These are phyloP conservation scores for Argentina anserina DNA, from an alignment of 306 rosid species.

Conservation along the genomic window DNA sequence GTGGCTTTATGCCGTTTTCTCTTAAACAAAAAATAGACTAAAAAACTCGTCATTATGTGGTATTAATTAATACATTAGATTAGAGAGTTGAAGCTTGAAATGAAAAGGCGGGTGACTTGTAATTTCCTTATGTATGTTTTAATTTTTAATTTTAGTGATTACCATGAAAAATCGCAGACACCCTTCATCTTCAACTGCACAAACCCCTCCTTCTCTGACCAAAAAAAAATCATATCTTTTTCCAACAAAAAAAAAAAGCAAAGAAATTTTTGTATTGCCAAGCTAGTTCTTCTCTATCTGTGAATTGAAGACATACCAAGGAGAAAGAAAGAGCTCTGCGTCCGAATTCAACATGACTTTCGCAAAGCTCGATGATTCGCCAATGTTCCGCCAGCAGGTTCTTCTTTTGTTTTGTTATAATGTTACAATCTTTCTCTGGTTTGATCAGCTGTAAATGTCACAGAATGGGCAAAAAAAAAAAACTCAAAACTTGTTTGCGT, in stretches of 20 bases:
- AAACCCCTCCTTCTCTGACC: slow-evolving; percentile 23
- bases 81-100: background rate
- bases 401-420: slow-evolving; percentile 4
- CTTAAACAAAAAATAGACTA: no score
- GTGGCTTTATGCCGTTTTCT: no score
- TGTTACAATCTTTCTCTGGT: background rate
- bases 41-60: no score
- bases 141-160: slow-evolving; percentile 18
- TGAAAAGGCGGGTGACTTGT: slow-evolving; percentile 12
- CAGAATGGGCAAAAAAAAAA: background rate
- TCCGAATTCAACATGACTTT: slow-evolving; percentile 54
- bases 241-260: background rate
- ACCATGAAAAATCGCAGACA: slow-evolving; percentile 39
- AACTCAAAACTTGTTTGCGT: background rate
- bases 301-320: background rate
- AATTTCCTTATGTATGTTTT: background rate
- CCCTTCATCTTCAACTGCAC: slow-evolving; percentile 27
- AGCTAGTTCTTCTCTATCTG: background rate
- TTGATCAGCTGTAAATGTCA: background rate
- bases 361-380: slow-evolving; percentile 93
- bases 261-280: background rate
- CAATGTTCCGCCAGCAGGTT: slow-evolving; percentile 99
- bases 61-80: background rate
- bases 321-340: background rate
- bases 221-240: background rate